Conservation (phyloP, 371 early-diverging fungal genomes). For the Coemansia sp. region DNA sequence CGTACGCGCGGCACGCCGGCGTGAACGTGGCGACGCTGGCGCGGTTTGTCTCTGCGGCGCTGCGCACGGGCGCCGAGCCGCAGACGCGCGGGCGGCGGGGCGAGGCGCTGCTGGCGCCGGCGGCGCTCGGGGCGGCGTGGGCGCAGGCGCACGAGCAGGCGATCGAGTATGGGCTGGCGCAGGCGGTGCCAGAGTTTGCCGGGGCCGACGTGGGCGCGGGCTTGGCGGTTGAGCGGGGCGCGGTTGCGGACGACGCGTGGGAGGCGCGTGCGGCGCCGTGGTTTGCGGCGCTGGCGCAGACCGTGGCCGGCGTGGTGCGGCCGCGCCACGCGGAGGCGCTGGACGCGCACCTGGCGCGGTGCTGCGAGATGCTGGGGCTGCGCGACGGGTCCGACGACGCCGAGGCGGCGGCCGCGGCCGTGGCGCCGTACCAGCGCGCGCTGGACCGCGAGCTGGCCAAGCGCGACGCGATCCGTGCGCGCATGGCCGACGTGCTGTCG, state of each 20-base stretch:
- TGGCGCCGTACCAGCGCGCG: constrained; percentile 34
- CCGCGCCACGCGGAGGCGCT: constrained; percentile 44
- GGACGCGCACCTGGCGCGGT: constrained; percentile 4
- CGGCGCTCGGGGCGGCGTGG: constrained; percentile 35
- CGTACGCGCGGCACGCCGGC: constrained; percentile 11
- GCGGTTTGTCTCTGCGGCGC: constrained; percentile 29
- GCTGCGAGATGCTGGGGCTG: constrained; percentile 7
- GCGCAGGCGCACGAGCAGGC: constrained; percentile 19
- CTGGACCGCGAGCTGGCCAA: constrained; percentile 42
- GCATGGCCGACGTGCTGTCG: constrained; percentile 32
- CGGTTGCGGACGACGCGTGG: constrained; percentile 12
- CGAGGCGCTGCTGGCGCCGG: constrained; percentile 21
- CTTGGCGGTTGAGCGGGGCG: not conserved
- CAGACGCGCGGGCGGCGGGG: not conserved
- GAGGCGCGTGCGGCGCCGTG: constrained; percentile 28
- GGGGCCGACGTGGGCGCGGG: not conserved
- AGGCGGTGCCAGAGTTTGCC: constrained; percentile 1
- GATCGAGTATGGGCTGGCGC: constrained; percentile 19
- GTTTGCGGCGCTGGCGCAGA: constrained; percentile 44
- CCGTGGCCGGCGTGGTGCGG: constrained; percentile 35
- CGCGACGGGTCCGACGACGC: constrained; percentile 1
- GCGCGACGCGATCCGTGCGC: constrained; percentile 35
- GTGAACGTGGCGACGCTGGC: constrained; percentile 40
- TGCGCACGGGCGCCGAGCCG: constrained; percentile 4
- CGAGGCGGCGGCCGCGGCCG: constrained; percentile 14